Evolutionary conservation across 2,329 filamentous ascomycete genomes (phyloP), one percentile per base, ranked within the genome.

Genomic region (Stagonosporopsis cucurbitacearum): DNA sequence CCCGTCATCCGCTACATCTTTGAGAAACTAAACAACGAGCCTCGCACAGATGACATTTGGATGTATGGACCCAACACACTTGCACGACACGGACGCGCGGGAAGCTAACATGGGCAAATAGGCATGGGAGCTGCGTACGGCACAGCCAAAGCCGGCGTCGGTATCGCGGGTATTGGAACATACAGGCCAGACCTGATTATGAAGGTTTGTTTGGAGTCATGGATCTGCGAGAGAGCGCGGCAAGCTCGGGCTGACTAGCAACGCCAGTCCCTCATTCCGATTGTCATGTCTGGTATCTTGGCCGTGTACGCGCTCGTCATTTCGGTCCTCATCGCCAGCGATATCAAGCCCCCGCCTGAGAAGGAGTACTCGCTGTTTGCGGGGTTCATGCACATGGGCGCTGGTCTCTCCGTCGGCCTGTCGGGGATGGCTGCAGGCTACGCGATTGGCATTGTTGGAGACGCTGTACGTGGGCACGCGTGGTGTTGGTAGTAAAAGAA

Each of bases 271-370:
- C 81, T 94, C 49, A 93, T 94, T 66, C 90, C 91, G 60, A 90
- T 95, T 64, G 88, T 99, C 82, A 99, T 99, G 95, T 96, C 95
- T 68, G 95, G 95, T 86, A 99, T 99, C 75, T 92, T 99, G 72
- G 95, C 95, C 55, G 95, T 99, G 66, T 99, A 99, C 80, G 91
- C 93, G 47, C 90, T 99, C 67, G 95, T 99, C 71, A 93, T 99
- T 67, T 90, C 94, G 17, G 95, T 99, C 72, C 86, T 99, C 66
- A 99, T 99, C 75, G 91, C 92, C 52, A 89, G 92, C 77, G 92
- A 96, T 76, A 87, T 98, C 75, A 84, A 83, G 45, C 90, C 92
- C 25, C 89, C 88, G 54, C 82, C 84, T 15, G 79, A 79, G 19
- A 80, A 84, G 64, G 83, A 83, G 73, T 96, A 96, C 80, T 92